These are phyloP conservation scores for Huntiella abstrusa DNA, from an alignment of 2,329 filamentous ascomycete genomes.

Conservation along the genomic window DNA sequence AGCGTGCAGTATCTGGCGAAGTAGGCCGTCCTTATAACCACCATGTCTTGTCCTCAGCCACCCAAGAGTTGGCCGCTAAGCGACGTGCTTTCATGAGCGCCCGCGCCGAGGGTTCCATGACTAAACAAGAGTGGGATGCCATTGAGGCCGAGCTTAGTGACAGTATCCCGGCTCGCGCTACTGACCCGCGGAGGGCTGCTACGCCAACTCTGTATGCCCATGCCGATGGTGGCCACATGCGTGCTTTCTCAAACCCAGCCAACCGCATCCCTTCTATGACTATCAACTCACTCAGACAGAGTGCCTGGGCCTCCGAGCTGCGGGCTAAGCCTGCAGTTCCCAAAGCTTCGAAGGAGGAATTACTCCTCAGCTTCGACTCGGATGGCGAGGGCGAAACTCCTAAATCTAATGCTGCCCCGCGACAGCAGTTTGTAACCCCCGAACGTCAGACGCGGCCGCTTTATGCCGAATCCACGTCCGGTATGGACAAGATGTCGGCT, in stretches of 20 bases:
- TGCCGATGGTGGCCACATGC: neutral
- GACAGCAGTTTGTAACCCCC: too few relatives aligned
- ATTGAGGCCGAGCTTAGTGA: slow-evolving; percentile 1
- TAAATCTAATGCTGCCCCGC: neutral
- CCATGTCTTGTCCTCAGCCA: too few relatives aligned
- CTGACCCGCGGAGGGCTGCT: neutral
- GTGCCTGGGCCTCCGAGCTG: neutral
- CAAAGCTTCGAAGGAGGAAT: neutral
- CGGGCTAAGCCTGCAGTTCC: neutral
- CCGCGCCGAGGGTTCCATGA: neutral
- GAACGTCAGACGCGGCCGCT: too few relatives aligned
- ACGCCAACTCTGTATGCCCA: neutral
- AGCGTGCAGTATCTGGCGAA: too few relatives aligned
- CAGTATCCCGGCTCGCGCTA: neutral
- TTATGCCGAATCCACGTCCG: too few relatives aligned
- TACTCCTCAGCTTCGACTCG: neutral
- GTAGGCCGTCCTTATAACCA: too few relatives aligned
- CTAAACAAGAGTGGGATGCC: neutral
- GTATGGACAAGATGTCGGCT: too few relatives aligned
- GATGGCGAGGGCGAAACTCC: neutral
- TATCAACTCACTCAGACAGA: neutral
- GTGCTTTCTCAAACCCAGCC: neutral
- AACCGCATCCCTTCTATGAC: neutral
- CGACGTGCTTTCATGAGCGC: neutral
- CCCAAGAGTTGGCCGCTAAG: neutral